A percentile compares a stretch with the other conserved stretches of the same genome.
Conservation (phyloP, 352 stramenopile species). For the Pythium aquatile region DNA sequence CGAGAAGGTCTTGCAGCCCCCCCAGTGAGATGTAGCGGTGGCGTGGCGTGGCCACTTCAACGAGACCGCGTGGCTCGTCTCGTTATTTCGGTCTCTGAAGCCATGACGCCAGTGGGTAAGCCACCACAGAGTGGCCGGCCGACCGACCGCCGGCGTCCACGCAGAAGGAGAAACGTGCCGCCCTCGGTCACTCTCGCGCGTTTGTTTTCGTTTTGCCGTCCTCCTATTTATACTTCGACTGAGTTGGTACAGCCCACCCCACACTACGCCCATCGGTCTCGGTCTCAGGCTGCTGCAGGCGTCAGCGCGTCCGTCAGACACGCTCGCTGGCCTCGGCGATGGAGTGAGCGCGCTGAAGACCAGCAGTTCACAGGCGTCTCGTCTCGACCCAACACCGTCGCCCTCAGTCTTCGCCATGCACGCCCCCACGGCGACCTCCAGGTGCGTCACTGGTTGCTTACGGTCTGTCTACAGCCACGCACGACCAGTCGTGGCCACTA, state of each 20-base stretch:
- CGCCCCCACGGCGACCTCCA: conserved; percentile 15
- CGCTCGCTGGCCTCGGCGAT: background rate
- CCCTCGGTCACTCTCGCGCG: background rate
- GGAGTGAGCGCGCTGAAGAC: background rate
- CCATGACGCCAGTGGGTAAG: background rate
- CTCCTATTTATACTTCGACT: background rate
- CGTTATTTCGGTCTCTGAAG: conserved; percentile 3
- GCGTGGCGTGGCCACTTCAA: background rate
- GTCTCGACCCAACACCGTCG: background rate
- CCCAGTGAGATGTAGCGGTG: background rate
- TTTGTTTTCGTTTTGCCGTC: background rate
- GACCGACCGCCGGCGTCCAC: background rate
- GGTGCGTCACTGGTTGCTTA: conserved; percentile 3
- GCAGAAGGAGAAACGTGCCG: background rate
- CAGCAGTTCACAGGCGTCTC: background rate
- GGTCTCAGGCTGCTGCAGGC: background rate
- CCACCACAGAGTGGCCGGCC: background rate
- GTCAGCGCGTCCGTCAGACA: background rate
- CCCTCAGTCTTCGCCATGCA: conserved; percentile 10
- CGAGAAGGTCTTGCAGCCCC: background rate
- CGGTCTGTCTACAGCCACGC: background rate
- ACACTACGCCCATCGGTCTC: background rate
- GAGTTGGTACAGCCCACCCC: background rate
- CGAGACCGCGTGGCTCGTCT: background rate
- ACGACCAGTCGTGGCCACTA: background rate